Base-by-base conservation (phyloP, 768 basidiomycete genomes). In the Tubosaeta brunneosetosa region DNA sequence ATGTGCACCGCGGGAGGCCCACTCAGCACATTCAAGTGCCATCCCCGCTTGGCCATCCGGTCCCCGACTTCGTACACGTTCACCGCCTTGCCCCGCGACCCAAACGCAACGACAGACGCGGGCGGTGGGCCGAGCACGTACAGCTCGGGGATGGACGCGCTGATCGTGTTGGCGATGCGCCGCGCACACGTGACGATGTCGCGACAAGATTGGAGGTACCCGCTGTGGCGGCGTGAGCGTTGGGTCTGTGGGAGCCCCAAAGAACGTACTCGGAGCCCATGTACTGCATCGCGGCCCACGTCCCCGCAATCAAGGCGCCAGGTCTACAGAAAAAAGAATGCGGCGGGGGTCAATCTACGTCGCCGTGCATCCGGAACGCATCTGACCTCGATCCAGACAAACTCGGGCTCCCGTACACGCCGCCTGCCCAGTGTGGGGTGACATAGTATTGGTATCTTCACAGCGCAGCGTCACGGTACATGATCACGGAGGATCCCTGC, bases 231-330 rank as follows among this genome's bases (percentile, higher is more conserved):
- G 33, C 3, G 34, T 2, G 32, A 32, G 7, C 22, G 19, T 25
- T 19, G 25, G 49, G 38, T 29, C 27, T 29, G 4, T 1, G 4
- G 41, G 7, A 37, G 31, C n/a, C n/a, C 42, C 17, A 37, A 11
- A 50, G 36, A 17, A 76, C 86, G 47, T 64, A 93, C 91, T 86
- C 78, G 54, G 85, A 77, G 27, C 95, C 95, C 74, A 97, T 86
- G 66, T 91, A 83, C 56, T 95, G 88, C 84, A 99, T 86, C 2
- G 93, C 92, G 6, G 95, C 95, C 93, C 94, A 99, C 27, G 93
- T 85, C 43, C 91, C 95, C 25, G 95, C 95, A 54, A 99, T 86
- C 55, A 97, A 73, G 0, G 94, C 85, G 6, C 95, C 97, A 1
- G 94, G 91, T 36, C 94, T 91, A 14, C 13, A 33, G 0, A 19